Evolutionary conservation across 2,329 filamentous ascomycete species (phyloP), one percentile per base, ranked within the genome.

Genomic region (Fusarium brevicatenulatum): DNA sequence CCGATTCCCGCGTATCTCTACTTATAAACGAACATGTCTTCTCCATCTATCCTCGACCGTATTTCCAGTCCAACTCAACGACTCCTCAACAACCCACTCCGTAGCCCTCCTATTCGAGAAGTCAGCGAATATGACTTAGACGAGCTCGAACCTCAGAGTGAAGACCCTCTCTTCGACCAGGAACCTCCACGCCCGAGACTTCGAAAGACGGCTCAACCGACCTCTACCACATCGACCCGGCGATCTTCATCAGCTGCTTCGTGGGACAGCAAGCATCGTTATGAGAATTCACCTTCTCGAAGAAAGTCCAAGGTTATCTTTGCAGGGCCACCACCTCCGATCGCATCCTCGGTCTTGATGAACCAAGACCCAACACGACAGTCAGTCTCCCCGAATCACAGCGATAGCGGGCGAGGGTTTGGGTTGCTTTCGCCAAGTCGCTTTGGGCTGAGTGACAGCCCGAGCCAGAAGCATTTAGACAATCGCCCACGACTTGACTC

Each of bases 321-420:
- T 63, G 76, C 80, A 5, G 86, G 86, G 2, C 86, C 87, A 1
- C 87, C 87, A 1, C 86, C 87, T 2, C 87, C 87, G 8, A 88
- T 89, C 63, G 82, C 85, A 10, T 87, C 86, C 0, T 80, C 82
- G 7, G 65, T 85, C 25, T 60, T 85, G 5, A 74, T 72, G n/a
- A 72, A 66, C 55, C 71, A 73, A 11, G 59, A 60, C 16, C 30
- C 56, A 2, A 57, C 71, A 15, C 49, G 55, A 19, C 58, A 63
- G 10, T 68, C 70, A 18, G 32, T 28, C 5, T 66, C 61, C 10
- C 66, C 71, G 25, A 70, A 65, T 37, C 71, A 71, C 7, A 50
- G 53, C 32, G 70, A 70, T 21, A 72, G 46, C 9, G 62, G 59
- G 13, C 56, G 53, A n/a, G 70, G 62, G 10, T 67, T 72, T 23